Evolutionary conservation across 2,329 filamentous ascomycete species (phyloP), one percentile per base, ranked within the genome.

Genomic region (Phyllosticta citrichinensis): DNA sequence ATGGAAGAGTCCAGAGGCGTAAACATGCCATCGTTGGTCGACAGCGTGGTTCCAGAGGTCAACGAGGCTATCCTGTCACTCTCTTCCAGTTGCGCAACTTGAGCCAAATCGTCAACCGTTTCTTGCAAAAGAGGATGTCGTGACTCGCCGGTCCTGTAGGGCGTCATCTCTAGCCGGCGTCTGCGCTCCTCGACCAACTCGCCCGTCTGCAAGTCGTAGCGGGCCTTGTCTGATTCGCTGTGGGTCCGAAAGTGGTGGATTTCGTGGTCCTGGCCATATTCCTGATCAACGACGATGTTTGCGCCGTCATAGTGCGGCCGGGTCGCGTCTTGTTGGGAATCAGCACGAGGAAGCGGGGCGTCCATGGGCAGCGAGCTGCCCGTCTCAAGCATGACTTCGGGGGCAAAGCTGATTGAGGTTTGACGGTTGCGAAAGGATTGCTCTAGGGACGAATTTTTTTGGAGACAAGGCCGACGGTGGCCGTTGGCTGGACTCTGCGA

Each of bases 21-120:
- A 14, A 67, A 69, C 24, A 71, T 68, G 62, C 76, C 74, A 35
- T 76, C 74, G 10, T 67, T 64, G 8, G 73, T 70, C 9, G 75
- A 77, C 24, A 69, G 71, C 5, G 74, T 75, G n/a, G 73, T 67
- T 52, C 71, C 74, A n/a, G 75, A 76, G 2, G 75, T 77, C 54
- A 76, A 63, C 4, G 74, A 76, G 12, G 74, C 73, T 17, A 75
- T 71, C 35, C 63, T 56, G 24, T 68, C 66, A 53, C 73, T 70
- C 54, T 74, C 72, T 55, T 62, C 60, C 11, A 62, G 24, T 33
- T 62, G 53, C 19, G 56, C 40, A 24, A 56, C 58, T 14, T 56
- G 27, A 12, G 62, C 61, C 3, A 63, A 40, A 4, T 60, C 63
- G 33, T 73, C 70, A 12, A 71, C 70, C 35, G 70, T 73, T 10